A percentile compares a stretch with the other conserved stretches of the same genome.
Evolutionary conservation across 1,139 yeast species (phyloP).

Genomic region (Pichia sp.): DNA sequence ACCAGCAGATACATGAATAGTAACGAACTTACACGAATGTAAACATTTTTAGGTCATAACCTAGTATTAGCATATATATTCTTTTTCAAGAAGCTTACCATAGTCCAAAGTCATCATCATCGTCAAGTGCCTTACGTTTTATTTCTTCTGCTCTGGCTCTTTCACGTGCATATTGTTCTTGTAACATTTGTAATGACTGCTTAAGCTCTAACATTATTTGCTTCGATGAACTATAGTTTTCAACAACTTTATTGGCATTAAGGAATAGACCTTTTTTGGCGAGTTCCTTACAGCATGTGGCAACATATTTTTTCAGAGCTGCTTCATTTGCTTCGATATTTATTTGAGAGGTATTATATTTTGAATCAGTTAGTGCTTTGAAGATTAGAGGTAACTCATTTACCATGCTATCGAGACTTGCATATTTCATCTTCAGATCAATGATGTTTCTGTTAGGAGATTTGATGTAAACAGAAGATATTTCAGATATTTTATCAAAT

Average conservation of each 20-base stretch:
- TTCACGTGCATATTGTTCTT: slow-evolving; percentile 15
- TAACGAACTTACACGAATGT: slow-evolving; percentile 48
- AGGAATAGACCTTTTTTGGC: slow-evolving; percentile 20
- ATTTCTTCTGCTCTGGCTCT: slow-evolving; percentile 9
- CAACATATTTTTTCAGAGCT: slow-evolving; percentile 19
- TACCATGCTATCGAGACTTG: slow-evolving; percentile 20
- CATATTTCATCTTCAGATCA: slow-evolving; percentile 17
- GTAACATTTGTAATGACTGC: slow-evolving; percentile 11
- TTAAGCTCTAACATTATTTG: slow-evolving; percentile 11
- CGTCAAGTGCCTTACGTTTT: slow-evolving; percentile 17
- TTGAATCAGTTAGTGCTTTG: slow-evolving; percentile 7
- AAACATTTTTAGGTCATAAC: not conserved
- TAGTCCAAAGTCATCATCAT: slow-evolving; percentile 24
- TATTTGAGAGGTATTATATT: slow-evolving; percentile 11
- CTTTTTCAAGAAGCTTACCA: slow-evolving; percentile 14
- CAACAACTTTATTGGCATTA: slow-evolving; percentile 24
- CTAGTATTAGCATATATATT: not conserved
- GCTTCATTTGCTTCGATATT: slow-evolving; percentile 19
- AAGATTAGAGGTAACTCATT: slow-evolving; percentile 19
- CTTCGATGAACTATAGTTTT: slow-evolving; percentile 14
- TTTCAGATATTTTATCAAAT: slow-evolving; percentile 14
- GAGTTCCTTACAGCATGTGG: slow-evolving; percentile 21
- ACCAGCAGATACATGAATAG: slow-evolving; percentile 67
- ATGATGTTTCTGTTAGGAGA: slow-evolving; percentile 19
- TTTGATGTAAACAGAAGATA: slow-evolving; percentile 14